A percentile compares a stretch with the other conserved stretches of the same genome.
These are phyloP conservation scores for Tolypocladium cylindrosporum DNA, from an alignment of 2,329 filamentous ascomycete genomes.

Conservation along the genomic window DNA sequence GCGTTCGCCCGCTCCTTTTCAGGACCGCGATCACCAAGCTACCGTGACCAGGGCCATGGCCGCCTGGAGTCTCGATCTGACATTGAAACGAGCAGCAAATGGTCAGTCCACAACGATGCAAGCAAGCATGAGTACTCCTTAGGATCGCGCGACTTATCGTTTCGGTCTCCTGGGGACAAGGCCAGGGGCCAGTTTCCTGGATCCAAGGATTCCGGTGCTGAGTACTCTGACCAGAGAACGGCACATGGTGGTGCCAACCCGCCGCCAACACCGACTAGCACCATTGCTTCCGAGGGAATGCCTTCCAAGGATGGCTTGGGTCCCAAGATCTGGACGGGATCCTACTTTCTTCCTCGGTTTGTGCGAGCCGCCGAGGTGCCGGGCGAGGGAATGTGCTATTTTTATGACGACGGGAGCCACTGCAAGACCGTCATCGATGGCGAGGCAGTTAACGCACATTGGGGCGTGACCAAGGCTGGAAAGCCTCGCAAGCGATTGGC, in stretches of 20 bases:
- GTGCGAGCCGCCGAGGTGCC: constrained; percentile 56
- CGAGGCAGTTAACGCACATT: constrained; percentile 78
- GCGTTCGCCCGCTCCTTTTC: constrained; percentile 24
- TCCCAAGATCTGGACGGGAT: constrained; percentile 61
- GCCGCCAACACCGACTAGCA: constrained; percentile 16
- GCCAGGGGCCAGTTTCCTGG: constrained; percentile 26
- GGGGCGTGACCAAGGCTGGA: constrained; percentile 89
- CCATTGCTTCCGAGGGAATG: constrained; percentile 27
- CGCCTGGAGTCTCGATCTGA: constrained; percentile 25
- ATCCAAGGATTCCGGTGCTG: constrained; percentile 18
- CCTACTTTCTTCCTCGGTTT: constrained; percentile 57
- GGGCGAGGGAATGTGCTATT: constrained; percentile 72
- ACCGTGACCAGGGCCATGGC: constrained; percentile 26
- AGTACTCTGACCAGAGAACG: constrained; percentile 16
- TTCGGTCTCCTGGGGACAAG: constrained; percentile 22
- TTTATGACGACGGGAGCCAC: constrained; percentile 76
- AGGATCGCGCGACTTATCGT: constrained; percentile 27
- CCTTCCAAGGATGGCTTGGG: constrained; percentile 50
- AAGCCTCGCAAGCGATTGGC: constrained; percentile 86
- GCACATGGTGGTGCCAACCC: constrained; percentile 14
- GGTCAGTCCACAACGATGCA: constrained; percentile 28
- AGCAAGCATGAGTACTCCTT: constrained; percentile 35
- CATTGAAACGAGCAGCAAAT: constrained; percentile 23
- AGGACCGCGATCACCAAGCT: constrained; percentile 34
- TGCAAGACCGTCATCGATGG: constrained; percentile 80